Base-by-base conservation (phyloP, 306 rosid species). In the Canavalia gladiata region DNA sequence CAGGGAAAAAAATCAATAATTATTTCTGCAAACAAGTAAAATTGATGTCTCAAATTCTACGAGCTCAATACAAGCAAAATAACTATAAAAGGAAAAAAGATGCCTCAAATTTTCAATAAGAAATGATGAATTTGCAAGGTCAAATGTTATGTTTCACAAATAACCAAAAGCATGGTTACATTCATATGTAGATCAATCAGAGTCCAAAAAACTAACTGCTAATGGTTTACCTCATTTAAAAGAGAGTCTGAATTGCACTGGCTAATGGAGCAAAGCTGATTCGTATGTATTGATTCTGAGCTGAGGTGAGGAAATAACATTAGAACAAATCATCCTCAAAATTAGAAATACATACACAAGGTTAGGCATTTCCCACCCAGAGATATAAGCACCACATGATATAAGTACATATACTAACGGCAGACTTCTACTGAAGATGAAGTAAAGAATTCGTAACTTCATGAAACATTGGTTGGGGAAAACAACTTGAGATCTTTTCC, bases 251-350 rank as follows among this genome's bases (percentile, higher is more conserved):
- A 93, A 86, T 91, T 86, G 77, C 99, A 95, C 62, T 87, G 94
- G 89, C 96, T 95, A 81, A 93, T 95, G 80, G 99, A 95, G 90
- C 99, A 93, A 80, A 95, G 88, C 70, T 89, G 97, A 89, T 93
- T 88, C 29, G 99, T 93, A 43, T 95, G 90, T 54, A 89, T 87
- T 88, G 98, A 93, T 85, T 90, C 98, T 55, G 92, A 90, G 90
- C 98, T 95, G 98, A 76, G 77, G 73, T 65, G 72, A 25, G 84
- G 68, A 77, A 84, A 76, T 63, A 77, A 85, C 39, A 86, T 83
- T 78, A 84, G 81, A 72, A 79, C 6, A 9, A 84, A 74, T 72
- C 82, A 74, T 78, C 75, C 70, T 77, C 57, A 74, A 75, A 49
- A 46, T 57, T 34, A 79, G 49, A 84, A 56, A 77, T 78, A 81